phyloP scores from a whole-genome alignment of 1,284 basidiomycete species.

The Naganishia albida region DNA sequence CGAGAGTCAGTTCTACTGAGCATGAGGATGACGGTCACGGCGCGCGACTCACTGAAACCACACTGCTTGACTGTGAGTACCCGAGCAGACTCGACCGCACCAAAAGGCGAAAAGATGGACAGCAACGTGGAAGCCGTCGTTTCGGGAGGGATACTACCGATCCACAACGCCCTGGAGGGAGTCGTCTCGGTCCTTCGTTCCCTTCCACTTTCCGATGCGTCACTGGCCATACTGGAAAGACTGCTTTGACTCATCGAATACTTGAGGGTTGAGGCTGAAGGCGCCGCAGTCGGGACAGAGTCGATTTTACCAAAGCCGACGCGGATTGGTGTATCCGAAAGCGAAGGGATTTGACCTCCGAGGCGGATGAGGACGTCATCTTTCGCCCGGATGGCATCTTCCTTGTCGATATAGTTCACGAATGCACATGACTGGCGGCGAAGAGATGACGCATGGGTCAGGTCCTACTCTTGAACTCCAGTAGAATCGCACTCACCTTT shows the following conservation, averaged over 20 bases:
- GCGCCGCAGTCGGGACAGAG: slow-evolving; percentile 77
- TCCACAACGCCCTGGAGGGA: slow-evolving; percentile 91
- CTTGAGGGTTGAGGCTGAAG: slow-evolving; percentile 56
- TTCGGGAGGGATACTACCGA: slow-evolving; percentile 89
- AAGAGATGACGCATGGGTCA: slow-evolving; percentile 1
- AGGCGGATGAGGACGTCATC: slow-evolving; percentile 94
- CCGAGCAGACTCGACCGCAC: slow-evolving; percentile 92
- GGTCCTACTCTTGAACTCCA: background rate
- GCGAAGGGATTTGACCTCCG: slow-evolving; percentile 81
- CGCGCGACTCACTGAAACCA: slow-evolving; percentile 65
- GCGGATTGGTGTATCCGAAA: slow-evolving; percentile 88
- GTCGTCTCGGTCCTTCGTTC: slow-evolving; percentile 57
- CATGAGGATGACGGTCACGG: slow-evolving; percentile 18
- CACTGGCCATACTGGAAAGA: slow-evolving; percentile 54
- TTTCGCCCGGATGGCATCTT: slow-evolving; percentile 90
- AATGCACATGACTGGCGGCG: slow-evolving; percentile 85
- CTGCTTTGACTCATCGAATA: slow-evolving; percentile 35
- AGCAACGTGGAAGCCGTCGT: slow-evolving; percentile 90
- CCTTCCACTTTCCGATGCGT: slow-evolving; percentile 64
- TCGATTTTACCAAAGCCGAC: slow-evolving; percentile 98
- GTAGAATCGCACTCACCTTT: slow-evolving; percentile 65
- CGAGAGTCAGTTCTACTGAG: slow-evolving; percentile 38
- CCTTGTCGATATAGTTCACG: slow-evolving; percentile 94
- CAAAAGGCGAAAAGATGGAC: slow-evolving; percentile 83
- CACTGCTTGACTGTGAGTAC: slow-evolving; percentile 97